A percentile compares a stretch with the other conserved stretches of the same genome.
Conservation (phyloP, 192 early-diverging fungal species). For the Phlyctochytrium arcticum region DNA sequence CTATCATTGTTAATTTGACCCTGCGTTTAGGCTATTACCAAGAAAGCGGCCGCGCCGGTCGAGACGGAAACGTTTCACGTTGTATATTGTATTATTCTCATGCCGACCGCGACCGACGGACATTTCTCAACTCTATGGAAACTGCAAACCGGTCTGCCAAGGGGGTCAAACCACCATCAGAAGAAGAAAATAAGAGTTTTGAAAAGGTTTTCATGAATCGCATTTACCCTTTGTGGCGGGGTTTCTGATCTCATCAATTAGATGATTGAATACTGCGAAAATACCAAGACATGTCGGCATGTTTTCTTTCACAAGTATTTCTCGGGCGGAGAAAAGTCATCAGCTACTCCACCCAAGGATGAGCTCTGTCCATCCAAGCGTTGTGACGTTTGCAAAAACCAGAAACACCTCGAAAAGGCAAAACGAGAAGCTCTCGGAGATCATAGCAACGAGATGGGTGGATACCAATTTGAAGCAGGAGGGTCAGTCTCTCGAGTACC, state of each 20-base stretch:
- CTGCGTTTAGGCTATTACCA: constrained; percentile 67
- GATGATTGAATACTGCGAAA: constrained; percentile 50
- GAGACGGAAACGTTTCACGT: constrained; percentile 37
- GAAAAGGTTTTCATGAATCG: constrained; percentile 9
- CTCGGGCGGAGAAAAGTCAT: constrained; percentile 12
- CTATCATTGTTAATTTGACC: neutral
- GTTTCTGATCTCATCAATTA: constrained; percentile 1
- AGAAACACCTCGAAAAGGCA: constrained; percentile 22
- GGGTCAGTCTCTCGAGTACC: neutral
- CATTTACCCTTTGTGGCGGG: neutral
- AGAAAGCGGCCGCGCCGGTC: constrained; percentile 49
- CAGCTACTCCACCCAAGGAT: neutral
- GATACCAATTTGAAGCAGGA: constrained; percentile 14
- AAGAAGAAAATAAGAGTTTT: constrained; percentile 26
- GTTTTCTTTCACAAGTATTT: constrained; percentile 37
- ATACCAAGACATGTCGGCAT: constrained; percentile 38
- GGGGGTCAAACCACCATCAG: neutral
- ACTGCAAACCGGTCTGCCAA: neutral
- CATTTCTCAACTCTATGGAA: constrained; percentile 18
- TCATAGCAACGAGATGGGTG: neutral
- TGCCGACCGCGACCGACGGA: constrained; percentile 35
- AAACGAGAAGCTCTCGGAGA: constrained; percentile 2
- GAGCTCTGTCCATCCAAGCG: constrained; percentile 24
- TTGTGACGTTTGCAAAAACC: constrained; percentile 45
- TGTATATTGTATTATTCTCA: constrained; percentile 47